Percentiles rank a stretch among this genome's conserved stretches.
Evolutionary conservation across 2,329 filamentous ascomycete genomes (phyloP).

Genomic region (Stagonosporopsis chrysanthemi): DNA sequence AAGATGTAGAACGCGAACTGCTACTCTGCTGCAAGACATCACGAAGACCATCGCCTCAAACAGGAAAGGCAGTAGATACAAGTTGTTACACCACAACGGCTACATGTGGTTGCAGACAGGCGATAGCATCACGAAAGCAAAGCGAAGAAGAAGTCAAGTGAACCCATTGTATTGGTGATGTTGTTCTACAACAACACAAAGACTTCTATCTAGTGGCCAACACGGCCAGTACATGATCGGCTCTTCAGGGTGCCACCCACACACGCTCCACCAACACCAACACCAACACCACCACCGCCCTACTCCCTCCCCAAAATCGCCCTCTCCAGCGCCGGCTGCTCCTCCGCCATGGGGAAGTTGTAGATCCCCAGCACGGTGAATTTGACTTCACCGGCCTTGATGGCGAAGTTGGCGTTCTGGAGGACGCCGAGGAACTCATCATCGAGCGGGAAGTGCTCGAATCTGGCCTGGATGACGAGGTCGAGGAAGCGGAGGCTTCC

Average conservation of each 20-base stretch:
- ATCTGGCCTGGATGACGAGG: constrained; percentile 15
- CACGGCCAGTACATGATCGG: background rate
- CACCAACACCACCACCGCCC: background rate
- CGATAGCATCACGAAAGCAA: background rate
- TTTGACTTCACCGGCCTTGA: constrained; percentile 17
- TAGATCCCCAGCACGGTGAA: background rate
- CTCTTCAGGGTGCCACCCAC: background rate
- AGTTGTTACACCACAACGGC: background rate
- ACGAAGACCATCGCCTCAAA: no score
- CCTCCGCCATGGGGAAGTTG: background rate
- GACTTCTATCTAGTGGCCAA: background rate
- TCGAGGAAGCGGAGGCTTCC: constrained; percentile 14
- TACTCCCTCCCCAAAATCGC: background rate
- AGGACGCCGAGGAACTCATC: constrained; percentile 6
- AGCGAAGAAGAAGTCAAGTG: background rate
- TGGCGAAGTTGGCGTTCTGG: constrained; percentile 8
- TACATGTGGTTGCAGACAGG: background rate
- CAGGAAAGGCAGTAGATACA: no score
- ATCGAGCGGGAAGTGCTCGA: background rate
- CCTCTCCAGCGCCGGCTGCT: constrained; percentile 1
- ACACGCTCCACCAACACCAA: background rate
- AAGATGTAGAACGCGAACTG: no score
- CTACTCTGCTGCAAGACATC: no score
- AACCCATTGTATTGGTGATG: background rate
- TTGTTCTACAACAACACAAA: constrained; percentile 12